A percentile compares a stretch with the other conserved stretches of the same genome.
Conservation (phyloP, 441 rosid genomes). For the Corymbia citriodora region DNA sequence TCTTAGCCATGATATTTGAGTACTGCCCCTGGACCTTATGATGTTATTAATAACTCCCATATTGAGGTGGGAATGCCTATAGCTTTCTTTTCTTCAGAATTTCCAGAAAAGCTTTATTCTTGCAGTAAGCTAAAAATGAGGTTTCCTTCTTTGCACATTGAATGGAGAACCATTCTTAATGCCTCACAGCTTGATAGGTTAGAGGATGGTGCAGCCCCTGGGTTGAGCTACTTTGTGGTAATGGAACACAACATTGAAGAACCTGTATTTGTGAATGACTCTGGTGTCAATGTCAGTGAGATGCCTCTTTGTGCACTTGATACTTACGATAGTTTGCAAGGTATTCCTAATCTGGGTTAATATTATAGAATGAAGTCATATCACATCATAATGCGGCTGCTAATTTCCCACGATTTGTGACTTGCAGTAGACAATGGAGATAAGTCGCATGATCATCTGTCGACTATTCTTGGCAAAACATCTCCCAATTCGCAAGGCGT, state of each 20-base stretch:
- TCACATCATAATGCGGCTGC: not conserved
- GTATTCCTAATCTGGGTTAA: conserved; percentile 22
- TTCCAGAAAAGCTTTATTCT: conserved; percentile 6
- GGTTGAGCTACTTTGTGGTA: conserved; percentile 2
- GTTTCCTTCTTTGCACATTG: not conserved
- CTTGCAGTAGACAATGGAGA: conserved; percentile 27
- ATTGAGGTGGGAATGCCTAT: not conserved
- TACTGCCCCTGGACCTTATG: not conserved
- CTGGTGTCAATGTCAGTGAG: conserved; percentile 15
- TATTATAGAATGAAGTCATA: not conserved
- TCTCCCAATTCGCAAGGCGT: conserved; percentile 18
- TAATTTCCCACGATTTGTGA: not conserved
- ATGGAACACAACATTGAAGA: conserved; percentile 24
- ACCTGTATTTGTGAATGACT: conserved; percentile 19
- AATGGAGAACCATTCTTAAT: conserved; percentile 24
- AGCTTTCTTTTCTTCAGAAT: not conserved
- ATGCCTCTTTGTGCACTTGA: conserved; percentile 52
- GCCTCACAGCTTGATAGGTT: conserved; percentile 58
- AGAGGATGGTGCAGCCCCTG: conserved; percentile 22
- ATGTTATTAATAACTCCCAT: not conserved
- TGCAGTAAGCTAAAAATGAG: not conserved
- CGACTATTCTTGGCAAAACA: not conserved
- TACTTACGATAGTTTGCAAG: conserved; percentile 51
- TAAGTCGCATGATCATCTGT: conserved; percentile 18
- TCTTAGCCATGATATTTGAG: not conserved